phyloP scores from a whole-genome alignment of 257 asterid genomes.

The Handroanthus guayacan region DNA sequence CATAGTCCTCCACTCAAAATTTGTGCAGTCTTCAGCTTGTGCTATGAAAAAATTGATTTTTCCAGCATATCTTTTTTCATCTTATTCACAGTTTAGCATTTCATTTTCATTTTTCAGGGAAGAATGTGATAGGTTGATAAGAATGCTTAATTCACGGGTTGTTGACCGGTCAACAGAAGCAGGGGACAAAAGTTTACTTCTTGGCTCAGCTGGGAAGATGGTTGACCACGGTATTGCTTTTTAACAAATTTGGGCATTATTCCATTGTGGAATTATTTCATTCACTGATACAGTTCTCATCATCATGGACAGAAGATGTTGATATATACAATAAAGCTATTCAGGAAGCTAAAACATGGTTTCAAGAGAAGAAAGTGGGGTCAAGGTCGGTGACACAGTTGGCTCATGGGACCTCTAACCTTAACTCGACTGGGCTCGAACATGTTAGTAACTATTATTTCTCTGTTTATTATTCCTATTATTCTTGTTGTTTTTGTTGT shows the following conservation, averaged over 20 bases:
- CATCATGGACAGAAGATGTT: constrained; percentile 52
- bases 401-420: constrained; percentile 44
- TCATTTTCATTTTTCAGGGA: constrained; percentile 55
- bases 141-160: constrained; percentile 72
- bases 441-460: constrained; percentile 46
- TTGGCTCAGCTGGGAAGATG: constrained; percentile 42
- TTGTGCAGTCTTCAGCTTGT: not conserved
- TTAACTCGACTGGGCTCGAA: constrained; percentile 41
- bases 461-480: constrained; percentile 3
- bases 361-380: constrained; percentile 70
- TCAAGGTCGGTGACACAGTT: constrained; percentile 51
- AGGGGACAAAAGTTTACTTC: constrained; percentile 44
- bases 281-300: constrained; percentile 27
- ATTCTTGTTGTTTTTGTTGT: constrained; percentile 15
- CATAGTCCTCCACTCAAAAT: constrained; percentile 4
- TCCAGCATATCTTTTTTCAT: constrained; percentile 13
- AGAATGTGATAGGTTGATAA: constrained; percentile 75
- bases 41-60: not conserved
- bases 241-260: constrained; percentile 20
- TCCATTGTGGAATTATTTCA: constrained; percentile 9
- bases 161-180: constrained; percentile 47
- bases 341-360: constrained; percentile 79
- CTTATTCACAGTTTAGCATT: constrained; percentile 17
- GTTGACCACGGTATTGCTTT: constrained; percentile 50
- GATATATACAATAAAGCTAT: constrained; percentile 60